Conservation (phyloP, 2,329 filamentous ascomycete species). For the Colletotrichum spaethianum region DNA sequence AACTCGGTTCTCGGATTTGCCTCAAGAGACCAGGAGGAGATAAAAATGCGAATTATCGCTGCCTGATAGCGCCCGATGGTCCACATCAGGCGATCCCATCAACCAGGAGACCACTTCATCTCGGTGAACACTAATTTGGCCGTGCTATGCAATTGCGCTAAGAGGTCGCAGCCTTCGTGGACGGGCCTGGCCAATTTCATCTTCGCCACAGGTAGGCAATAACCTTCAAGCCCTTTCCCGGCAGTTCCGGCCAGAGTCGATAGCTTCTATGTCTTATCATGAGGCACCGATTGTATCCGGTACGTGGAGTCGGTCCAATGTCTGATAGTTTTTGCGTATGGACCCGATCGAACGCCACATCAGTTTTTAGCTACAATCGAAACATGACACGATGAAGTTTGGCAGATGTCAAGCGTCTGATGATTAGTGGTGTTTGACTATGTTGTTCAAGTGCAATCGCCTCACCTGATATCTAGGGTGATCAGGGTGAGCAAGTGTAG, state of each 20-base stretch:
- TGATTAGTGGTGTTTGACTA: no score
- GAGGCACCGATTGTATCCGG: no score
- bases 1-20: not conserved
- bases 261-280: no score
- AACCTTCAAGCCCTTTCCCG: not conserved
- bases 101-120: not conserved
- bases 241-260: not conserved
- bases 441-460: no score
- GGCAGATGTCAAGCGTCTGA: not conserved
- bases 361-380: not conserved
- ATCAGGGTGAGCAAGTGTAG: no score
- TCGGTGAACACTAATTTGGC: not conserved
- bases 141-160: not conserved
- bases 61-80: not conserved
- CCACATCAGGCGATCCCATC: not conserved
- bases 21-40: not conserved
- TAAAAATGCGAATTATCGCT: not conserved
- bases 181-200: not conserved
- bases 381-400: not conserved
- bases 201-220: not conserved
- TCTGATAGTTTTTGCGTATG: not conserved
- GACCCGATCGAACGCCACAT: not conserved
- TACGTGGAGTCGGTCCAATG: not conserved
- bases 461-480: no score
- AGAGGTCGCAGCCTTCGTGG: not conserved